Base-by-base conservation (phyloP, 345 rosid genomes). In the Aquilaria yunnanensis region DNA sequence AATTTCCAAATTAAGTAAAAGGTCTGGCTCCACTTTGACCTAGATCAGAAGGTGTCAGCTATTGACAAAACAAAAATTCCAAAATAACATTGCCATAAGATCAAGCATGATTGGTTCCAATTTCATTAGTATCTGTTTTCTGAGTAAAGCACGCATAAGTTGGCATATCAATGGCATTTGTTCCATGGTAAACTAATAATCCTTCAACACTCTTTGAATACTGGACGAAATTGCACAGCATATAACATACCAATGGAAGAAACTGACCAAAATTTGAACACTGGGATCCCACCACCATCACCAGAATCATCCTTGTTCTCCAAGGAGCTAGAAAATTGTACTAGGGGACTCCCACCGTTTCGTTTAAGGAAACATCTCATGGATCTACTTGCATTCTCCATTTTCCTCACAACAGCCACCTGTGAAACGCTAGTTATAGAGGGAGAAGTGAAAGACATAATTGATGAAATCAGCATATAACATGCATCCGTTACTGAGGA, bases 221-320 rank as follows among this genome's bases (percentile, higher is more conserved):
- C 43, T 4, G 7, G 8, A 37, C 8, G 8, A 37, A 2, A 37
- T 4, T 0, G 43, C 43, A 37, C 2, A 37, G 43, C 43, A 37
- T 37, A 37, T 37, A 53, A 61, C 70, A 54, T 85, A 94, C 99
- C 96, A 54, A 82, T 80, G 47, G 67, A 72, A 63, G 84, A 62
- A 54, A 88, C 50, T 49, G 95, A 76, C 77, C 57, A 81, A 77
- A 90, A 86, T 56, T 67, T 61, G 68, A 79, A 90, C 61, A 88
- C 92, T 5, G 84, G 85, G 67, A 82, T 67, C 51, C 88, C 97
- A 16, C 82, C 84, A 34, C 97, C 85, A 64, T 94, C 96, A 67
- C 95, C 96, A 57, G 58, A 59, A 61, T 90, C 97, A 41, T 73
- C 75, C 10, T 51, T 59, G 68, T 85, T 79, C 59, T 75, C 85